Evolutionary conservation across 2,329 filamentous ascomycete species (phyloP), one percentile per base, ranked within the genome.

Genomic region (Aotearoamyces nothofagi): DNA sequence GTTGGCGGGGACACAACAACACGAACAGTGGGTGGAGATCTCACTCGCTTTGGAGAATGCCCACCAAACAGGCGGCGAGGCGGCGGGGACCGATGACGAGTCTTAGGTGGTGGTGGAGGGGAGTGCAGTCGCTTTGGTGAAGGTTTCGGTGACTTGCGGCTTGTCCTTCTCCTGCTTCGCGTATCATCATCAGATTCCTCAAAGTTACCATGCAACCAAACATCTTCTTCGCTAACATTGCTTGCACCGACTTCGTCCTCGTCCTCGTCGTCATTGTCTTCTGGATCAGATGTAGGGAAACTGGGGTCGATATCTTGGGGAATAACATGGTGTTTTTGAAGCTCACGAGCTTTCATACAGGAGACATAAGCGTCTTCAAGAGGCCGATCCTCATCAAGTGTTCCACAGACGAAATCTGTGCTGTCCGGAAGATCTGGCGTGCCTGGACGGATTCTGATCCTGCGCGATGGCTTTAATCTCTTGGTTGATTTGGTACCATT

Each of bases 351-450:
- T 45, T 86, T 79, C 33, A 92, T 66, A 43, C 79, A 83, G 2
- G 81, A 80, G 32, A 92, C 67, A 51, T 94, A 98, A 1, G 83
- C 87, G 41, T 86, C 83, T 50, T 98, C 90, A n/a, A 96, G 57
- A 3, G 84, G 83, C 24, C 83, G 75, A 46, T 98, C 90, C 53
- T 98, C 90, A 40, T 98, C 90, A 12, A 98, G 63, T 1, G 90
- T 98, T 33, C 90, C 90, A 46, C 90, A 96, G n/a, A 98, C 90
- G 41, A 98, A 98, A 52, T 98, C 90, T 9, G 90, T 96, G 54
- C 86, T 94, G 52, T 98, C 90, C 1, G 90, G 90, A 8, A 98
- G 63, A 47, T 93, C 83, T 2, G 82, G 81, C 1, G 78, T 80
- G 14, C 66, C 65, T 22, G 71, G 66, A 13, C 75, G 75, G 40